Base-by-base conservation (phyloP, 768 basidiomycete genomes). In the Boletus subcaerulescens region DNA sequence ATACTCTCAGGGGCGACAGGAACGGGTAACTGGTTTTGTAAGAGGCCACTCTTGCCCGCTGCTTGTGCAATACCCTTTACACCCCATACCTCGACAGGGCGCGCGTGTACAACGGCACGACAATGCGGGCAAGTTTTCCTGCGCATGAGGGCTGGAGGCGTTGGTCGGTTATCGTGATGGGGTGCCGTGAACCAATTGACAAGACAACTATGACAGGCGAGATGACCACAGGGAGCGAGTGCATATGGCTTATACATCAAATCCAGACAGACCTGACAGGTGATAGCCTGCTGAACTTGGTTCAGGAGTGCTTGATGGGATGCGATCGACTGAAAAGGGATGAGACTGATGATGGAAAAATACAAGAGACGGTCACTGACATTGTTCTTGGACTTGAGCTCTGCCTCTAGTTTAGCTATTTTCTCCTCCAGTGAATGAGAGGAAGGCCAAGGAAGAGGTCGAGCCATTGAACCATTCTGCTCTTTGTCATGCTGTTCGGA, bases 261-360 rank as follows among this genome's bases (percentile, higher is more conserved):
- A 60, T 90, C 88, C 26, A 91, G 74, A 64, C 90, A 92, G 57
- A 92, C 85, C 67, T 91, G 87, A 56, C 90, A 92, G 13, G 82
- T 87, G 24, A 89, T 68, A 0, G 85, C 78, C 57, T 86, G 83
- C 10, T 84, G 81, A 41, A 89, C 60, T 52, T 82, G 74, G 4
- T 67, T 65, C n/a, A 88, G 60, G 22, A 83, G 71, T 10, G 72
- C 61, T 71, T 84, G 76, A 58, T 90, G 83, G 56, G 75, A 74
- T 20, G 72, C 61, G 39, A 87, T 70, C 52, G 82, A 68, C 82
- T 84, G 49, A 35, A 46, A 42, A 36, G 9, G 18, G 11, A 26
- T 32, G 11, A 56, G n/a, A 38, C 9, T 7, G 24, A 45, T 38
- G 7, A 47, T 44, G 36, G 43, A 33, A 22, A 18, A 33, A 24